Evolutionary conservation across 2,329 filamentous ascomycete species (phyloP).

Genomic region (Stemphylium beticola): DNA sequence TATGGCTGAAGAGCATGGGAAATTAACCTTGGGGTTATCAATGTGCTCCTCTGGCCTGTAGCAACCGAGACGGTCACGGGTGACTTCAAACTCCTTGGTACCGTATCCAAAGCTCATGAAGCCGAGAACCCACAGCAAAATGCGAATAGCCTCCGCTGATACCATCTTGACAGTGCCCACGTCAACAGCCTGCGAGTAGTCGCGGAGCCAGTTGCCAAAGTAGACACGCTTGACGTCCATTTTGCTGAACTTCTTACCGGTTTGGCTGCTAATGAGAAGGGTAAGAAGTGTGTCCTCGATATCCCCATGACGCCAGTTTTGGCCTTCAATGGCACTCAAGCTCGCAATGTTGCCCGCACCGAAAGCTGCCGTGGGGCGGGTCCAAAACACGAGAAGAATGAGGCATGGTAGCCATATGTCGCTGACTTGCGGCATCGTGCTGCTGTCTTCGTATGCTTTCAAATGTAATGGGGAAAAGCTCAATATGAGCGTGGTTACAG

Average conservation of each 20-base stretch:
- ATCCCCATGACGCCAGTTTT: constrained; percentile 74
- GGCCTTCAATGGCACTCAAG: constrained; percentile 78
- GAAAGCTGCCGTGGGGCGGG: constrained; percentile 75
- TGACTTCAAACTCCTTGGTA: constrained; percentile 85
- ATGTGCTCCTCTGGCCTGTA: constrained; percentile 78
- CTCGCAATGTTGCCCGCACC: constrained; percentile 89
- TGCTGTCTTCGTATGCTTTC: constrained; percentile 9
- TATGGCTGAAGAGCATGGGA: too few relatives aligned
- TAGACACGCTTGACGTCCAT: constrained; percentile 88
- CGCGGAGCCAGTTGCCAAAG: constrained; percentile 93
- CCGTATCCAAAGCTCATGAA: constrained; percentile 89
- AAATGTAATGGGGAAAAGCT: not conserved
- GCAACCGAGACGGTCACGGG: constrained; percentile 76
- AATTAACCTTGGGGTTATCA: constrained; percentile 67
- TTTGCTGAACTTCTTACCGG: constrained; percentile 85
- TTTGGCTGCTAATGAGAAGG: constrained; percentile 68
- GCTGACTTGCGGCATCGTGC: constrained; percentile 39
- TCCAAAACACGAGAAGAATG: constrained; percentile 67
- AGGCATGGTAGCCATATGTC: constrained; percentile 49
- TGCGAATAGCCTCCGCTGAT: constrained; percentile 86
- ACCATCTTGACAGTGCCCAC: constrained; percentile 91
- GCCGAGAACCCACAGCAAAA: constrained; percentile 85
- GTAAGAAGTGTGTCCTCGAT: constrained; percentile 89
- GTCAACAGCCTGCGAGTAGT: constrained; percentile 94
- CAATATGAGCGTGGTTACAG: not conserved